Evolutionary conservation across 306 rosid species (phyloP).

Genomic region (Mimosa pudica): DNA sequence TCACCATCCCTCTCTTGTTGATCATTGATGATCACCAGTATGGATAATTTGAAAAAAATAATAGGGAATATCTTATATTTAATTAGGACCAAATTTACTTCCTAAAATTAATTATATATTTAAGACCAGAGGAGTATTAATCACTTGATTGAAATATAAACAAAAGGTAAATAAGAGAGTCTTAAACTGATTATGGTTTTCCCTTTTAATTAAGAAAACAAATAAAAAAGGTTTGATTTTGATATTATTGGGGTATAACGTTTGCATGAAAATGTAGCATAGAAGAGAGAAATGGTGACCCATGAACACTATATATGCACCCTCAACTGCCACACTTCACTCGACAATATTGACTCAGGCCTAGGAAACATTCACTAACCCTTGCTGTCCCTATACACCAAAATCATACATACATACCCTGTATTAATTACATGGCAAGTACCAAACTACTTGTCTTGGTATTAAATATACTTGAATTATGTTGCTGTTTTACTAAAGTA

Average conservation of each 20-base stretch:
- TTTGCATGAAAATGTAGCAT: constrained; percentile 17
- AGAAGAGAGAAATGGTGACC: constrained; percentile 34
- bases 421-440: not conserved
- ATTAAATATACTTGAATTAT: not conserved
- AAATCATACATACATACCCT: not conserved
- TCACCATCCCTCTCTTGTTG: too few relatives aligned
- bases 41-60: too few relatives aligned
- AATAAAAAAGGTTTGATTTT: not conserved
- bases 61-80: too few relatives aligned
- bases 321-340: constrained; percentile 40
- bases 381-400: constrained; percentile 31
- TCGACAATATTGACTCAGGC: constrained; percentile 56
- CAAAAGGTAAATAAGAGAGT: not conserved
- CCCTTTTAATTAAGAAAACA: not conserved
- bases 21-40: too few relatives aligned
- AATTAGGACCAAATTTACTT: too few relatives aligned
- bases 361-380: constrained; percentile 59
- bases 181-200: not conserved
- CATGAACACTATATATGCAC: constrained; percentile 38
- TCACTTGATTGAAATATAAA: not conserved
- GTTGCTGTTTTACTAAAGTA: not conserved
- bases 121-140: too few relatives aligned
- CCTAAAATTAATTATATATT: too few relatives aligned
- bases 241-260: not conserved
- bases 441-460: not conserved